Evolutionary conservation across 2,329 filamentous ascomycete genomes (phyloP).

Genomic region (Penicillium brevicompactum): DNA sequence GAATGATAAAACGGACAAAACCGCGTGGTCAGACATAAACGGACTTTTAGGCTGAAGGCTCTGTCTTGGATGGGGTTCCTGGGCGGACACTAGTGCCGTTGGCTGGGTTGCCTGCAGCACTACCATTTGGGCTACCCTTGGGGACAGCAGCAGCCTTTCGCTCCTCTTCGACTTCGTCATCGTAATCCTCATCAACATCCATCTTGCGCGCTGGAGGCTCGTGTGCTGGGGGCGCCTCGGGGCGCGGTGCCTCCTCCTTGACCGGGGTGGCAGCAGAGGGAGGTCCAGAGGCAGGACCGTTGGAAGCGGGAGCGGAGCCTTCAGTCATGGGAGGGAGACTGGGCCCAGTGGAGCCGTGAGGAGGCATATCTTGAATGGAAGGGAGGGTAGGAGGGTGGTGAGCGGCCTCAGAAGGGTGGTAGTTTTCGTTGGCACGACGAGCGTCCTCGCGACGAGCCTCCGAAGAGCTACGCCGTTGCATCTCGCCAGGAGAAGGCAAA

Average conservation of each 20-base stretch:
- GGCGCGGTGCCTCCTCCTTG: slow-evolving; percentile 57
- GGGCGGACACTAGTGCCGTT: slow-evolving; percentile 30
- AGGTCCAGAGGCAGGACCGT: slow-evolving; percentile 44
- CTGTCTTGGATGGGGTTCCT: slow-evolving; percentile 35
- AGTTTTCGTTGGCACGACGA: slow-evolving; percentile 73
- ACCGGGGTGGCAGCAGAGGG: slow-evolving; percentile 54
- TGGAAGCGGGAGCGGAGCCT: slow-evolving; percentile 40
- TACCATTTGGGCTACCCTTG: slow-evolving; percentile 40
- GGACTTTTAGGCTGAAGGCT: slow-evolving; percentile 29
- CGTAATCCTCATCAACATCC: slow-evolving; percentile 97
- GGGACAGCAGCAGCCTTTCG: slow-evolving; percentile 46
- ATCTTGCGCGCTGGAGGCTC: slow-evolving; percentile 93
- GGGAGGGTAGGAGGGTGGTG: slow-evolving; percentile 73
- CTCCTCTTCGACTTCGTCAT: slow-evolving; percentile 89
- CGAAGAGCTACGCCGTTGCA: slow-evolving; percentile 76
- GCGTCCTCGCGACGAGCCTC: slow-evolving; percentile 69
- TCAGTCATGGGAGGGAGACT: slow-evolving; percentile 62
- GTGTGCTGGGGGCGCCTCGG: slow-evolving; percentile 56
- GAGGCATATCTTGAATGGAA: slow-evolving; percentile 50
- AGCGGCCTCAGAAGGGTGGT: slow-evolving; percentile 90
- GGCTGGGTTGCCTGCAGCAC: slow-evolving; percentile 29
- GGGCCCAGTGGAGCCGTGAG: slow-evolving; percentile 50
- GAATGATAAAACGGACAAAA: not conserved
- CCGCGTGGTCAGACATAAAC: not conserved
- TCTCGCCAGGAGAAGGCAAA: slow-evolving; percentile 67